Conservation (phyloP, 257 asterid genomes). For the Fraxinus quadrangulata region DNA sequence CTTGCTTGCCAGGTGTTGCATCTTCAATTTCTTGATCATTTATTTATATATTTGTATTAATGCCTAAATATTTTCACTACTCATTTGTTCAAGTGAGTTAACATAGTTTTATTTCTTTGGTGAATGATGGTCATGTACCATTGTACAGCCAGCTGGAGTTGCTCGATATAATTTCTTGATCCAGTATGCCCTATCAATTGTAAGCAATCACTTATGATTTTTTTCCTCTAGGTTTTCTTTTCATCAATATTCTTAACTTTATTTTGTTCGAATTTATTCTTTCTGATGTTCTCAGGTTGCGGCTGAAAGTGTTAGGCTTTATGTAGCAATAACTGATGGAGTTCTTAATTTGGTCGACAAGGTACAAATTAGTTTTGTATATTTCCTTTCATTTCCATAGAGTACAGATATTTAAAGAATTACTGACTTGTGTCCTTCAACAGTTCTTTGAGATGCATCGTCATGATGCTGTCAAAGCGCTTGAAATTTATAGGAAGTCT, state of each 20-base stretch:
- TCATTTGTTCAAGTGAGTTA: slow-evolving; percentile 10
- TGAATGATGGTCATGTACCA: slow-evolving; percentile 22
- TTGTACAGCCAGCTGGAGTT: slow-evolving; percentile 64
- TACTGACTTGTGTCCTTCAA: slow-evolving; percentile 26
- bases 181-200: slow-evolving; percentile 74
- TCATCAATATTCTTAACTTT: slow-evolving; percentile 6
- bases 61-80: background rate
- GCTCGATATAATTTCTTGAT: slow-evolving; percentile 65
- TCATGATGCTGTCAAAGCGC: slow-evolving; percentile 70
- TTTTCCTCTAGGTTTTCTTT: background rate
- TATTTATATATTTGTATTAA: background rate
- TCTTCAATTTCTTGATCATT: slow-evolving; percentile 2
- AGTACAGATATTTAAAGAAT: background rate
- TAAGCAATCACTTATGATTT: slow-evolving; percentile 39
- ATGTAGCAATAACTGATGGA: slow-evolving; percentile 83
- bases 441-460: slow-evolving; percentile 81
- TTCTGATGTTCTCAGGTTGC: slow-evolving; percentile 55
- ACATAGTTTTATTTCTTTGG: slow-evolving; percentile 5
- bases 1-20: slow-evolving; percentile 63
- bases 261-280: slow-evolving; percentile 22
- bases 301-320: slow-evolving; percentile 73
- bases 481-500: slow-evolving; percentile 69
- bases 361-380: slow-evolving; percentile 38
- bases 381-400: slow-evolving; percentile 14
- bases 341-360: slow-evolving; percentile 78